Conservation (phyloP, 139 green algal species). For the Chlorella sp. region DNA sequence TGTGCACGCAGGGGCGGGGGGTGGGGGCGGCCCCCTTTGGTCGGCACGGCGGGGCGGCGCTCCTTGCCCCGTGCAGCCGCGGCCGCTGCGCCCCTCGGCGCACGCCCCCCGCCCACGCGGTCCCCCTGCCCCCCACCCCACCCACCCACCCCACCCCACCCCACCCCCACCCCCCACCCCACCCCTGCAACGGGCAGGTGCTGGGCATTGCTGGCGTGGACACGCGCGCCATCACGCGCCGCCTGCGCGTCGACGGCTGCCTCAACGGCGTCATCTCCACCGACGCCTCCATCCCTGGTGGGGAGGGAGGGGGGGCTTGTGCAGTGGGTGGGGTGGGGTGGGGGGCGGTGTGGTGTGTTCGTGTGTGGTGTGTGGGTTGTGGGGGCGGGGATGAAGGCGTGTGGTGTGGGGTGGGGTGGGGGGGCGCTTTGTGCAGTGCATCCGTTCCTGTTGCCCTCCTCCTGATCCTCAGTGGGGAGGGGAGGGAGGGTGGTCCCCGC, state of each 20-base stretch:
- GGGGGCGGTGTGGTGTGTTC: too few species aligned
- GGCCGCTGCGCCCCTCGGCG: background rate
- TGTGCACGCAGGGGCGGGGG: background rate
- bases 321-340: too few species aligned
- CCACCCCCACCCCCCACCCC: background rate
- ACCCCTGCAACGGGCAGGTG: slow-evolving; percentile 11
- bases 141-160: background rate
- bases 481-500: too few species aligned
- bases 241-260: slow-evolving; percentile 88
- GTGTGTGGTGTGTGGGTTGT: too few species aligned
- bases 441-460: background rate
- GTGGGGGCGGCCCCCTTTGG: too few species aligned
- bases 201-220: slow-evolving; percentile 90
- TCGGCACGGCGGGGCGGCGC: too few species aligned
- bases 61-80: background rate
- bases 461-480: too few species aligned
- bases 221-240: slow-evolving; percentile 91
- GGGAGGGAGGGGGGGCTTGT: too few species aligned
- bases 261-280: slow-evolving; percentile 85
- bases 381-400: too few species aligned
- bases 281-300: slow-evolving; percentile 54
- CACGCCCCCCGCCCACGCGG: background rate
- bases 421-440: too few species aligned
- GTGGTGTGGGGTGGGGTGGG: too few species aligned
- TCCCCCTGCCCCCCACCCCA: background rate